Conservation (phyloP, 2,329 filamentous ascomycete species). For the Sporothrix sp. region DNA sequence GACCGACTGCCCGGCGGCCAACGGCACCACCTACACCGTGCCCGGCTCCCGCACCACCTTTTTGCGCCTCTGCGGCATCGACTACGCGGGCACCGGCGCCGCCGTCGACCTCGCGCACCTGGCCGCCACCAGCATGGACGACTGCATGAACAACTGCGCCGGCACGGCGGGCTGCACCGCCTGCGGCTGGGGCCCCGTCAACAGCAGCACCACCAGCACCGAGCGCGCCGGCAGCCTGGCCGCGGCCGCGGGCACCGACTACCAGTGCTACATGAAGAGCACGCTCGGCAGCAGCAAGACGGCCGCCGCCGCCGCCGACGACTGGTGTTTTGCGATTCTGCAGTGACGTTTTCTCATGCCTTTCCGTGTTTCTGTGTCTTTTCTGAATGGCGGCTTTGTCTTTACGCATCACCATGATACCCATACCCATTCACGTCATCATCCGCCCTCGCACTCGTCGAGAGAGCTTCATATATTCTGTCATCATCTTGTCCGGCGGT, state of each 20-base stretch:
- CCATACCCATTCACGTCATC: no score
- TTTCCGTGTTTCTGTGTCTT: no score
- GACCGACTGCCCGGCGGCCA: constrained; percentile 32
- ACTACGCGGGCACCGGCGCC: constrained; percentile 30
- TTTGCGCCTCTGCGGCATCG: constrained; percentile 35
- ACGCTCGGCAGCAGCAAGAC: constrained; percentile 23
- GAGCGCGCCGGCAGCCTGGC: constrained; percentile 21
- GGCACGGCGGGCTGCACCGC: constrained; percentile 28
- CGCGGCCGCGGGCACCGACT: constrained; percentile 19
- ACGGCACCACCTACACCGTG: constrained; percentile 35
- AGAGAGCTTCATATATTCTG: no score
- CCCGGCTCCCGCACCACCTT: constrained; percentile 33
- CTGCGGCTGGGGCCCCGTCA: constrained; percentile 29
- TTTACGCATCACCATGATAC: no score
- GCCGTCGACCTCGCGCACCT: constrained; percentile 25
- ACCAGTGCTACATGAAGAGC: constrained; percentile 31
- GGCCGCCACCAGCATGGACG: constrained; percentile 26
- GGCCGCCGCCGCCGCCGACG: constrained; percentile 18
- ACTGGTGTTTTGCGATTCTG: constrained; percentile 31
- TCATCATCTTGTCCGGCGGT: no score
- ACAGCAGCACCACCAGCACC: neutral
- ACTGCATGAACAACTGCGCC: constrained; percentile 32
- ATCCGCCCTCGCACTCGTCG: no score
- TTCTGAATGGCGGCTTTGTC: no score
- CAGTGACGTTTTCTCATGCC: constrained; percentile 4